These are phyloP conservation scores for Suillus clintonianus DNA, from an alignment of 768 basidiomycete genomes.

Conservation along the genomic window DNA sequence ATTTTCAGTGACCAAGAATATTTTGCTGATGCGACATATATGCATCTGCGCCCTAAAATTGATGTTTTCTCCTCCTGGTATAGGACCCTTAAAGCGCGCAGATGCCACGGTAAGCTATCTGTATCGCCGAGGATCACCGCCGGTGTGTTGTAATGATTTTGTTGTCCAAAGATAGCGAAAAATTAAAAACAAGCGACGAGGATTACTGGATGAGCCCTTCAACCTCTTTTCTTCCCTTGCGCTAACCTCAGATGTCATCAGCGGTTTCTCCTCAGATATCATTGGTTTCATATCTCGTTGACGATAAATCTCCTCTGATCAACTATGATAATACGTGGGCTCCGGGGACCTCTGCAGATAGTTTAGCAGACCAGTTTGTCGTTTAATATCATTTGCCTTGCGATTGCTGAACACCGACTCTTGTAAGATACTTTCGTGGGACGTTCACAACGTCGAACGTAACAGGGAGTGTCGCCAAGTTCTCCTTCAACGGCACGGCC, in stretches of 20 bases:
- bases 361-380: conserved; percentile 22
- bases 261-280: conserved; percentile 31
- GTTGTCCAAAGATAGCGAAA: background rate
- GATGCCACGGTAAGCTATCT: background rate
- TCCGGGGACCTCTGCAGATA: conserved; percentile 14
- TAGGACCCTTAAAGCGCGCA: background rate
- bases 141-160: background rate
- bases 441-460: conserved; percentile 43
- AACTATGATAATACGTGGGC: conserved; percentile 26
- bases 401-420: background rate
- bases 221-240: background rate
- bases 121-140: background rate
- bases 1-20: background rate
- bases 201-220: background rate
- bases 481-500: conserved; percentile 51
- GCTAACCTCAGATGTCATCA: conserved; percentile 23
- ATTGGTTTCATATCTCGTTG: conserved; percentile 23
- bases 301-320: conserved; percentile 36
- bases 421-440: conserved; percentile 37
- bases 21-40: background rate
- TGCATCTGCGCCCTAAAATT: background rate
- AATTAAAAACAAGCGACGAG: too few relatives aligned
- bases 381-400: background rate
- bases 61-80: background rate
- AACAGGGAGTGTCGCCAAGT: conserved; percentile 34